Evolutionary conservation across 345 rosid species (phyloP).

Genomic region (Eucalyptus paniculata): DNA sequence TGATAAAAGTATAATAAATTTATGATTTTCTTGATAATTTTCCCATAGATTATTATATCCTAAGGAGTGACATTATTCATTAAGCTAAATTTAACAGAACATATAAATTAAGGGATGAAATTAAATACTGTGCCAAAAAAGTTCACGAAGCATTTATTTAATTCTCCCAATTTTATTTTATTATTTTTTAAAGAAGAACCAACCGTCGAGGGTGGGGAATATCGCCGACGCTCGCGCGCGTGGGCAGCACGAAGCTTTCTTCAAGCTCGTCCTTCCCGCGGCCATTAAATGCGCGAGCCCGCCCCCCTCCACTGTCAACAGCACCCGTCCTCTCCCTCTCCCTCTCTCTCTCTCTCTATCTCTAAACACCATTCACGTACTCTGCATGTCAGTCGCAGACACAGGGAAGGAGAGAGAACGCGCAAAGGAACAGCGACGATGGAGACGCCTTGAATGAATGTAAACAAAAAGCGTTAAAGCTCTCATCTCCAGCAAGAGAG

Average conservation of each 20-base stretch:
- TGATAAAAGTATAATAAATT: accelerated
- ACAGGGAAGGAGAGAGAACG: neutral
- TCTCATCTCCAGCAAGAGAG: neutral
- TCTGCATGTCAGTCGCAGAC: neutral
- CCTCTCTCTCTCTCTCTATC: neutral
- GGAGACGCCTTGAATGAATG: neutral
- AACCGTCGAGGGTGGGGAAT: neutral
- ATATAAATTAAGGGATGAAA: too few species aligned
- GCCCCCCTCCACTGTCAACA: neutral
- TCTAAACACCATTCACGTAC: neutral
- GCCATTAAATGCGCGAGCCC: conserved; percentile 14
- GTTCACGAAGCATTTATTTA: too few species aligned
- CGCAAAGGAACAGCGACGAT: neutral
- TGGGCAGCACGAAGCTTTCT: neutral
- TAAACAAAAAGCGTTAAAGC: neutral
- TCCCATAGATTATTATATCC: accelerated
- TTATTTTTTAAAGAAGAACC: too few species aligned
- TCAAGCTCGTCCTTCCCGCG: conserved; percentile 33
- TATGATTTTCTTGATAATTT: accelerated
- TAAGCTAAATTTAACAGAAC: neutral
- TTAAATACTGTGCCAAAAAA: too few species aligned
- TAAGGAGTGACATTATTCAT: too few species aligned
- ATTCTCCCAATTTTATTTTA: too few species aligned
- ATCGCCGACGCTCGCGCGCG: neutral
- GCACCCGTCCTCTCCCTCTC: neutral